Evolutionary conservation across 2,329 filamentous ascomycete species (phyloP), one percentile per base, ranked within the genome.

Genomic region (Fusarium sp.): DNA sequence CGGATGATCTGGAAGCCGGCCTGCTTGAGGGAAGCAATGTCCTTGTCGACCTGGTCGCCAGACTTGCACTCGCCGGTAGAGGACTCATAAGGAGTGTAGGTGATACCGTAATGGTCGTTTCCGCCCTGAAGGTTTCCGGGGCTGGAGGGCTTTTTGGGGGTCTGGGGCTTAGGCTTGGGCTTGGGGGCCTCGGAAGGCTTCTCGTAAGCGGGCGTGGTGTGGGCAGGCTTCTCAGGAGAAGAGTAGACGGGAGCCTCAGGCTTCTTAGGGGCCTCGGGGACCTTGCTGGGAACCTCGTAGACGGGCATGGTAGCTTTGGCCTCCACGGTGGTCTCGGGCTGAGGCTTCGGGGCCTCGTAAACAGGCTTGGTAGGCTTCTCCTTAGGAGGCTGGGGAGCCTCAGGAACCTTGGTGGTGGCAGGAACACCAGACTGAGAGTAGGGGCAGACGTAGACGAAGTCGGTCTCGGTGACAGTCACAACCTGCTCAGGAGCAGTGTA

Each of bases 31-130:
- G 79, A 71, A 39, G 79, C 77, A 70, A 95, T 84, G 70, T 94
- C 91, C 24, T 73, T 55, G 64, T 83, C 76, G 61, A 95, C 87
- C 47, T 86, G 78, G n/a, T 67, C 66, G 65, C 84, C 80, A 62
- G 77, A 75, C 88, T 92, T 93, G 89, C 92, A 95, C 48, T 81
- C 74, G 64, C 87, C 86, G 50, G 81, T 81, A 53, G 76, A 71
- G 64, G 83, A 74, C 71, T 83, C 83, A 83, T 92, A 96, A 50
- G 92, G 91, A 41, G 92, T 92, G 86, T 94, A 96, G 75, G 92
- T 92, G 76, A 95, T 91, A 78, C 87, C 91, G 84, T 88, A 92
- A 76, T 90, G 86, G 78, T 85, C 80, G 53, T 82, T 83, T 73
- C 75, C 71, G 73, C 82, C 81, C 65, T 77, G 75, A 57, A 82